Conservation (phyloP, 192 early-diverging fungal genomes). For the Coemansia sp. region DNA sequence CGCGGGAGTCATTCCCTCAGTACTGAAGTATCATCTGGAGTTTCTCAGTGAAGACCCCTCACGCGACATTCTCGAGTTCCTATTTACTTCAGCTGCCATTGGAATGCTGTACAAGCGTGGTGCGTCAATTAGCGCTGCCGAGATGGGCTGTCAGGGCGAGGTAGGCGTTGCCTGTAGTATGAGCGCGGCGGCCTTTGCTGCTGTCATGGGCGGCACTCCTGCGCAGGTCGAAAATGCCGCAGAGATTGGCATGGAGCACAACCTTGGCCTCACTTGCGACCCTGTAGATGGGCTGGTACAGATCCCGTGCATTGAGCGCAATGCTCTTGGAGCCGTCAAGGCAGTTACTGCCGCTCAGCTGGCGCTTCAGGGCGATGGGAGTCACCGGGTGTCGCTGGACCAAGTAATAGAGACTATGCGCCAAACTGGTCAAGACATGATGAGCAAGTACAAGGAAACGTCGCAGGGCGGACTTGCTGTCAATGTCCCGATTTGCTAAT, state of each 20-base stretch:
- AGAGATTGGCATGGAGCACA: conserved; percentile 95
- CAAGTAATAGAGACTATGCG: conserved; percentile 96
- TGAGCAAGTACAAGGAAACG: conserved; percentile 97
- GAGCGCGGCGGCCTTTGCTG: conserved; percentile 91
- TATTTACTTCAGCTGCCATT: conserved; percentile 89
- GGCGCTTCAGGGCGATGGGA: conserved; percentile 90
- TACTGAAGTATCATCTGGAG: conserved; percentile 93
- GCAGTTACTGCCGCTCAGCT: conserved; percentile 94
- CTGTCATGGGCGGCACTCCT: conserved; percentile 92
- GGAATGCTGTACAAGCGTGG: conserved; percentile 98
- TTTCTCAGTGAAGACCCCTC: conserved; percentile 86
- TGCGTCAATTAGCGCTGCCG: conserved; percentile 90
- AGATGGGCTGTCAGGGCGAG: conserved; percentile 98
- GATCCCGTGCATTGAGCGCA: conserved; percentile 96
- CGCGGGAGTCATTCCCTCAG: conserved; percentile 90
- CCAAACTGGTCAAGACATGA: conserved; percentile 88
- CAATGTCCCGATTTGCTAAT: conserved; percentile 79
- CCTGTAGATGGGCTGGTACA: conserved; percentile 91
- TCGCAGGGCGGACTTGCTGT: conserved; percentile 89
- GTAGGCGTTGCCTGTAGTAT: conserved; percentile 97
- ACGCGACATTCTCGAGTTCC: conserved; percentile 85
- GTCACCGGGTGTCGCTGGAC: conserved; percentile 86
- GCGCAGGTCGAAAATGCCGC: conserved; percentile 93
- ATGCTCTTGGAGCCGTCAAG: conserved; percentile 92
- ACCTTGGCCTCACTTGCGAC: conserved; percentile 81